A percentile compares a stretch with the other conserved stretches of the same genome.
phyloP scores from a whole-genome alignment of 192 early-diverging fungal species.

The Cladochytrium replicatum region DNA sequence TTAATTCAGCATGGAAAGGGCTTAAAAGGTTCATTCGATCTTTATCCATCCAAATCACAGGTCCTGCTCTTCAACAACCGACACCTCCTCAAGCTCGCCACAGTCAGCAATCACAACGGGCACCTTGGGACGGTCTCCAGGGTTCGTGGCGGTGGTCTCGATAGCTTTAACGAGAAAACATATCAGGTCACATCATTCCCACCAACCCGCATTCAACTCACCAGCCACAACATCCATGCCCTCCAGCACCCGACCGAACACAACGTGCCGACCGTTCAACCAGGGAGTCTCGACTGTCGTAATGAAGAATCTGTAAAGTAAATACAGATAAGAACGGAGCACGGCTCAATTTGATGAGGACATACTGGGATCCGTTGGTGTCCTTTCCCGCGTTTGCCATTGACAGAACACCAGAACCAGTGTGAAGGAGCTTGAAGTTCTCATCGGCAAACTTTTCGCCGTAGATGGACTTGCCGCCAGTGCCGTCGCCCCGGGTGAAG shows the following conservation, averaged over 20 bases:
- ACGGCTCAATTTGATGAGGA: slow-evolving; percentile 27
- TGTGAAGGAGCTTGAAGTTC: slow-evolving; percentile 27
- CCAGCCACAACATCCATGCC: slow-evolving; percentile 41
- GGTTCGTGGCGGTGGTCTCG: slow-evolving; percentile 33
- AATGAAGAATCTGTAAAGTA: slow-evolving; percentile 24
- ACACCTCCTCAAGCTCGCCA: slow-evolving; percentile 36
- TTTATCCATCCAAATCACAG: too few species aligned
- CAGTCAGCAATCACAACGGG: slow-evolving; percentile 40
- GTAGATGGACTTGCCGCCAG: slow-evolving; percentile 46
- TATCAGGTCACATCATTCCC: too few species aligned
- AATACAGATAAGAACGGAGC: slow-evolving; percentile 13
- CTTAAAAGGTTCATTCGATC: too few species aligned
- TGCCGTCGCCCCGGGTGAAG: slow-evolving; percentile 43
- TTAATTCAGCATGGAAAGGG: too few species aligned
- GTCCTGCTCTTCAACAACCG: slow-evolving; percentile 25
- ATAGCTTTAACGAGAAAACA: too few species aligned
- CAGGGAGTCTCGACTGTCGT: slow-evolving; percentile 21
- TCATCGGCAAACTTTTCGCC: slow-evolving; percentile 51
- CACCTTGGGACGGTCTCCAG: slow-evolving; percentile 41
- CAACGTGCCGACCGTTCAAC: slow-evolving; percentile 52
- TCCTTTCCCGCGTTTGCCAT: slow-evolving; percentile 58
- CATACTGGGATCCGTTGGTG: slow-evolving; percentile 56
- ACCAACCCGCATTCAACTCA: neutral
- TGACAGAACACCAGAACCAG: slow-evolving; percentile 20
- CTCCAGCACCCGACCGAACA: slow-evolving; percentile 53